These are phyloP conservation scores for Suillus discolor DNA, from an alignment of 768 basidiomycete species.

Conservation along the genomic window DNA sequence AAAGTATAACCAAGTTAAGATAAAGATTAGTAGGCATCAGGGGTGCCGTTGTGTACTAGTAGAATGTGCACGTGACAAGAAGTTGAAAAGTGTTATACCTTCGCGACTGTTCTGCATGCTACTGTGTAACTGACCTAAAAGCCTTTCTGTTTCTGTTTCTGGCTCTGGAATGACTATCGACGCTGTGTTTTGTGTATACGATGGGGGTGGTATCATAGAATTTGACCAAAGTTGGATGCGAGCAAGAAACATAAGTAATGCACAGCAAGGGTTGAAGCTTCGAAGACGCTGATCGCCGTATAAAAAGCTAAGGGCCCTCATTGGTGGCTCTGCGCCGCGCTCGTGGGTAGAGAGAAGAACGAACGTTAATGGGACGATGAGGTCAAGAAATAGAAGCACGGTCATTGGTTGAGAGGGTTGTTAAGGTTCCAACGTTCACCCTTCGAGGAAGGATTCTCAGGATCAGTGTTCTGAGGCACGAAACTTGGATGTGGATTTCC, in stretches of 20 bases:
- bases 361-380: no score
- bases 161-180: no score
- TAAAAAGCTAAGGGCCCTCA: neutral
- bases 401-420: neutral
- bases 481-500: neutral
- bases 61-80: neutral
- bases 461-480: neutral
- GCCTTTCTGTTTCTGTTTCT: no score
- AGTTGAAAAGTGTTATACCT: neutral
- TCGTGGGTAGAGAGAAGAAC: neutral
- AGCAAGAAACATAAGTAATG: slow-evolving; percentile 7
- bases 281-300: slow-evolving; percentile 7
- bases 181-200: no score
- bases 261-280: slow-evolving; percentile 11
- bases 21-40: neutral
- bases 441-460: slow-evolving; percentile 1
- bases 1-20: neutral
- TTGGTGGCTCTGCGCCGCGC: neutral
- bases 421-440: no score
- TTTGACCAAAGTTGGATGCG: neutral
- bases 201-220: no score
- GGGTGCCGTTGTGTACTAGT: neutral
- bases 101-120: neutral
- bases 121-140: no score
- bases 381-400: neutral